Evolutionary conservation across 139 green algal genomes (phyloP), one percentile per base, ranked within the genome.

Genomic region (Chlamydomonas applanata): DNA sequence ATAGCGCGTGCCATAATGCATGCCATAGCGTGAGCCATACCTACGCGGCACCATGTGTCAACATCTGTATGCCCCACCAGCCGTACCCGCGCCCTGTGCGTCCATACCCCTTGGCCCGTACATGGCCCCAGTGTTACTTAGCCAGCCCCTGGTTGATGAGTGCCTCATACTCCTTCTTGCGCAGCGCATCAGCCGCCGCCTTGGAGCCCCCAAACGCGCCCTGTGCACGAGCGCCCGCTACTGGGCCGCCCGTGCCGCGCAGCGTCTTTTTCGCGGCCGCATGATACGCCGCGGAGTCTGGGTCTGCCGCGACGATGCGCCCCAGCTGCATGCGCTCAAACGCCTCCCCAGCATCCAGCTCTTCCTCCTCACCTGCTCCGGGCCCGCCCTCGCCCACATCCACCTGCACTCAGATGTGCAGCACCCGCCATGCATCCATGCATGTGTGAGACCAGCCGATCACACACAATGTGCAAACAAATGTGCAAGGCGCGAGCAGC

Each of bases 291-390:
- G 68, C 69, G n/a, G 61, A 81, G 56, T 91, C 85, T 33, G 88
- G 85, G 73, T 92, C 85, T 14, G 62, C 65, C 1, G 79, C 74
- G 20, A 73, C 69, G 46, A 90, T 77, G 27, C 76, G 76, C 17
- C 69, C 54, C 25, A 88, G 59, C 72, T 90, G 72, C 82, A 93
- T 83, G 17, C 67, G 72, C 54, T 92, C 90, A 79, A 93, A 94
- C 5, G 84, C 75, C 72, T 92, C 87, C 13, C 30, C 65, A 0
- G 84, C 80, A 73, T 93, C 87, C 53, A 89, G 67, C 63, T 84
- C 76, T 25, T 83, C 71, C 20, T 84, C 76, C 0, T 79, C 78
- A 63, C 60, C 85, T 35, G 72, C 45, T 22, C 14, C 54, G 29
- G 54, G 29, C 14, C 16, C 19, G 5, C 54, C 25, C 25, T 63